Conservation (phyloP, 148 eudicot species). For the Silene uniflora region DNA sequence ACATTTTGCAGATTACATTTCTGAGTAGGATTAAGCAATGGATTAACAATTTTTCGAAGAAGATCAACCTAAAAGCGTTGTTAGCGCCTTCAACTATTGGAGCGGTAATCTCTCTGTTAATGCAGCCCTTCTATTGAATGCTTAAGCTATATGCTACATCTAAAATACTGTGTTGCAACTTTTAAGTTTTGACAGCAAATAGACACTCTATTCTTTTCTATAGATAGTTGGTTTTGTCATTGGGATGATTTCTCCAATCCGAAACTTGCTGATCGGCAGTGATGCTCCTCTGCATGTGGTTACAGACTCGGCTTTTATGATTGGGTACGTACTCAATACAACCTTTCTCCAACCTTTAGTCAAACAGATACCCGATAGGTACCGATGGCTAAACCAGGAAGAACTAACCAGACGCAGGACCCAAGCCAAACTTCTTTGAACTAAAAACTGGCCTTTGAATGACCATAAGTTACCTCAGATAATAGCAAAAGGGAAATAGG, state of each 20-base stretch:
- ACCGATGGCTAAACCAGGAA: not conserved
- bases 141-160: not conserved
- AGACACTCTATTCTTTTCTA: not conserved
- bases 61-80: slow-evolving; percentile 38
- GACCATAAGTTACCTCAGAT: too few species aligned
- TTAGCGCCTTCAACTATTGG: slow-evolving; percentile 39
- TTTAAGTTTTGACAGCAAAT: not conserved
- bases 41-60: slow-evolving; percentile 11
- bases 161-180: not conserved
- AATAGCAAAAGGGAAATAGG: too few species aligned
- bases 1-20: slow-evolving; percentile 25
- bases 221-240: slow-evolving; percentile 28
- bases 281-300: slow-evolving; percentile 34
- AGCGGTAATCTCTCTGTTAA: slow-evolving; percentile 27
- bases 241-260: slow-evolving; percentile 21
- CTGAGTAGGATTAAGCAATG: slow-evolving; percentile 17
- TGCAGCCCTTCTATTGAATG: not conserved
- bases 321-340: slow-evolving; percentile 18
- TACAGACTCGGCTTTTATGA: slow-evolving; percentile 15
- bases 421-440: too few species aligned
- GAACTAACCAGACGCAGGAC: too few species aligned
- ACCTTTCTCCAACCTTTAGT: not conserved
- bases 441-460: too few species aligned
- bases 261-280: slow-evolving; percentile 22
- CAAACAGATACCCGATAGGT: not conserved